phyloP scores from a whole-genome alignment of 2,329 filamentous ascomycete genomes.

The Penicillium vulpinum region DNA sequence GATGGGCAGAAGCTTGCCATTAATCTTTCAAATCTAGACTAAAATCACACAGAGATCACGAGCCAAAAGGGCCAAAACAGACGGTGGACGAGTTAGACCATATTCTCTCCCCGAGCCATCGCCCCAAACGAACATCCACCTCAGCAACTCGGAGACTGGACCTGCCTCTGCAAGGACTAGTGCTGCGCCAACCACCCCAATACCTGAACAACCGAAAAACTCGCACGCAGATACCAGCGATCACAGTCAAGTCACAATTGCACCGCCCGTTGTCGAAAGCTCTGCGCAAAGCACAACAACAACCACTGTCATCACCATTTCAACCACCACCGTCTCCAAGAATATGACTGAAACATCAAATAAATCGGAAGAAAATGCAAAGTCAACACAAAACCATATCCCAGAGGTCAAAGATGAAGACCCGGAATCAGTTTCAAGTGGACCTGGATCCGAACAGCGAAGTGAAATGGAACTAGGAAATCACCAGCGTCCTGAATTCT shows the following conservation, averaged over 20 bases:
- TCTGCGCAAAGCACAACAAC: conserved; percentile 1
- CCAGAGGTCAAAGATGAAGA: neutral
- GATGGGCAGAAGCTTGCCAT: neutral
- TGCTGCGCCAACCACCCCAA: neutral
- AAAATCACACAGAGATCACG: neutral
- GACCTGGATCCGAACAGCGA: neutral
- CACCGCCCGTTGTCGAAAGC: neutral
- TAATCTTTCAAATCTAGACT: neutral
- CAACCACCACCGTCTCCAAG: neutral
- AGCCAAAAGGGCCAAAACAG: neutral
- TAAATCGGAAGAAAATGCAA: neutral
- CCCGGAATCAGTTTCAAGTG: neutral
- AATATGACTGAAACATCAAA: neutral
- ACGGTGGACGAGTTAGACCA: neutral
- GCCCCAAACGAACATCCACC: neutral
- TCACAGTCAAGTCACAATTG: neutral
- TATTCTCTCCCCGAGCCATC: neutral
- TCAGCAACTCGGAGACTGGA: neutral
- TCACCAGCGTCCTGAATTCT: neutral
- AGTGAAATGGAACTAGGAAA: neutral
- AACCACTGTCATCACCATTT: neutral
- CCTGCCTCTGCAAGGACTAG: neutral
- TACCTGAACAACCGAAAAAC: neutral
- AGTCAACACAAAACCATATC: neutral
- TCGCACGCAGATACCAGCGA: neutral